Conservation (phyloP, 1,284 basidiomycete genomes). For the Violaceomyces palustris region DNA sequence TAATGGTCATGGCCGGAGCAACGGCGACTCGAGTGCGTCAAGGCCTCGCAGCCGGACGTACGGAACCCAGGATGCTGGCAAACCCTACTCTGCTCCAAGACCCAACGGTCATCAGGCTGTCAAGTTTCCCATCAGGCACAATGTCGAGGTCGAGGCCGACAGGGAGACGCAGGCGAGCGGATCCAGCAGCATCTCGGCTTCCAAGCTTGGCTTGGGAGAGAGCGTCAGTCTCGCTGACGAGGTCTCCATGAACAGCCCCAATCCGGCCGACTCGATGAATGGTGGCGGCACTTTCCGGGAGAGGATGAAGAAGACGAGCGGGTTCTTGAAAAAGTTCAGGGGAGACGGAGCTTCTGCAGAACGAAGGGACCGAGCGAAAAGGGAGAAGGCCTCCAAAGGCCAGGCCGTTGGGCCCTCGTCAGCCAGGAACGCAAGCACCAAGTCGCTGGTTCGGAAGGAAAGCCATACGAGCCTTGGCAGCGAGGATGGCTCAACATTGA, state of each 20-base stretch:
- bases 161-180: too few relatives aligned
- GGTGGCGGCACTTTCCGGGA: conserved; percentile 22
- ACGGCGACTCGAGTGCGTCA: too few relatives aligned
- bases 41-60: too few relatives aligned
- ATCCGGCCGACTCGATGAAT: not conserved
- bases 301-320: conserved; percentile 47
- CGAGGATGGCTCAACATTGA: conserved; percentile 2
- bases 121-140: too few relatives aligned
- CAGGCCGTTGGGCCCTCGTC: conserved; percentile 6
- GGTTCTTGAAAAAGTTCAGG: conserved; percentile 34
- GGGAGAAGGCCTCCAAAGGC: conserved; percentile 9
- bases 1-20: too few relatives aligned
- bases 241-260: conserved; percentile 1
- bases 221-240: conserved; percentile 29
- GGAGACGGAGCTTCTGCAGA: conserved; percentile 10
- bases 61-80: too few relatives aligned
- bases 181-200: too few relatives aligned
- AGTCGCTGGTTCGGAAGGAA: conserved; percentile 5
- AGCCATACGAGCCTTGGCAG: conserved; percentile 14
- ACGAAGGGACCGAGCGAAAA: conserved; percentile 2
- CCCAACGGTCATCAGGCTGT: too few relatives aligned
- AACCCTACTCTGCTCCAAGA: too few relatives aligned
- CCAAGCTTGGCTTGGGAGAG: too few relatives aligned
- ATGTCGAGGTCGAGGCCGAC: too few relatives aligned
- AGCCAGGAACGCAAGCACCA: not conserved